Percentiles rank a stretch among this genome's conserved stretches.
phyloP scores from a whole-genome alignment of 495 filamentous ascomycete species.

The Trichocladium uniseriatum region DNA sequence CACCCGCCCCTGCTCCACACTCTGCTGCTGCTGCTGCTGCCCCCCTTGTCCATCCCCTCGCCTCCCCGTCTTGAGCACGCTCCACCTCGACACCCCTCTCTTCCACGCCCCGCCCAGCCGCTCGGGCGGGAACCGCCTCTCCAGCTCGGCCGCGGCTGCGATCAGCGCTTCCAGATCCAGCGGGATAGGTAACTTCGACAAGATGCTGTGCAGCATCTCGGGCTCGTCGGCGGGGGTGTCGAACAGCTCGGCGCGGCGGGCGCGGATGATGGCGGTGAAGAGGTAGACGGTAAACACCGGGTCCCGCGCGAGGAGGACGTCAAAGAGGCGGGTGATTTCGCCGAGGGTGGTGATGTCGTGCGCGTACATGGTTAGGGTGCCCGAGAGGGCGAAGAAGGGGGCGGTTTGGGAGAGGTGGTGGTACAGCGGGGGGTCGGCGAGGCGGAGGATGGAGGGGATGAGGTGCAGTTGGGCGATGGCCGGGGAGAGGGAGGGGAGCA shows the following conservation, averaged over 20 bases:
- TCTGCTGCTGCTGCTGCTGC: neutral
- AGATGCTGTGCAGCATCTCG: conserved; percentile 83
- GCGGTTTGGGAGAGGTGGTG: conserved; percentile 65
- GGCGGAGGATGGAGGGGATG: conserved; percentile 67
- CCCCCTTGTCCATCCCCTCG: conserved; percentile 18
- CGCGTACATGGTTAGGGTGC: conserved; percentile 88
- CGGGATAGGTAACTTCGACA: conserved; percentile 77
- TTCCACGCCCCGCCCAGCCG: conserved; percentile 57
- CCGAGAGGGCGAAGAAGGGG: conserved; percentile 85
- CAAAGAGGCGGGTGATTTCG: conserved; percentile 82
- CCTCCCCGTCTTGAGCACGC: conserved; percentile 76
- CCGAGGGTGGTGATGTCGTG: conserved; percentile 88
- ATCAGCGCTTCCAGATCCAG: conserved; percentile 80
- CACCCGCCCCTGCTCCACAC: conserved; percentile 14
- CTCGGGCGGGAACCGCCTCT: conserved; percentile 58
- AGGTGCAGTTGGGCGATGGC: conserved; percentile 74
- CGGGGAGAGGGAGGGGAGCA: conserved; percentile 82
- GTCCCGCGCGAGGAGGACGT: conserved; percentile 77
- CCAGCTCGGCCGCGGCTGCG: conserved; percentile 46
- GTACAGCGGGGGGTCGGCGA: conserved; percentile 56
- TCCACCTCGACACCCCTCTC: conserved; percentile 52
- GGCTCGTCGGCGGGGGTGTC: conserved; percentile 75
- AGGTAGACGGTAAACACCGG: conserved; percentile 82
- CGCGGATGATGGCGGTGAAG: conserved; percentile 79
- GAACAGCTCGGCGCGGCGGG: conserved; percentile 69